Base-by-base conservation (phyloP, 129 eudicot genomes). In the Arctium lappa region DNA sequence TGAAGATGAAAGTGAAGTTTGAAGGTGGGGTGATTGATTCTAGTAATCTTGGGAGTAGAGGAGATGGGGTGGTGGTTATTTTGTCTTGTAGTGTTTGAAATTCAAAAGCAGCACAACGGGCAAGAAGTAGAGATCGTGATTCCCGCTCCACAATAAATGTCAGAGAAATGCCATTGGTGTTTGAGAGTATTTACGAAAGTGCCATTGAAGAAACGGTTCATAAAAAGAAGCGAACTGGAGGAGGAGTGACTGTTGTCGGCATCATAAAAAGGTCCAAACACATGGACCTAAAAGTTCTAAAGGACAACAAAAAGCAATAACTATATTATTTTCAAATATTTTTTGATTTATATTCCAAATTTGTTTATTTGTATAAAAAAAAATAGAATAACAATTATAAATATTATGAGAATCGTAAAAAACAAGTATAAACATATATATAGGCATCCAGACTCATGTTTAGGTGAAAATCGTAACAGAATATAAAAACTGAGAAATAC, bases 61-160 rank as follows among this genome's bases (percentile, higher is more conserved):
- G 5, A 56, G 62, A n/a, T 15, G 65, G 12, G 65, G 12, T 44
- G 65, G 65, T 77, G 66, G 74, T 79, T 73, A 36, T 65, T 84
- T 84, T 84, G 87, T 84, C 87, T 9, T 73, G 27, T 71, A 29
- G 70, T 34, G 72, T 84, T 84, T 84, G 87, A 84, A 84, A 79
- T 84, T 84, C 76, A 84, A 83, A 84, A 46, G 7, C 16, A 6
- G 9, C 36, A 31, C 75, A 84, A 84, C 87, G 87, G 86, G 87
- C 76, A 84, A 79, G 72, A 60, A 78, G 30, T 12, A 18, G 42
- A 5, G 66, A 56, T 79, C 62, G 87, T 74, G 72, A 84, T 79
- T 84, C 87, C 87, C 87, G 87, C 84, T 79, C 80, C 60, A 79
- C 80, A 79, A 44, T 79, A 84, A 73, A 83, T 74, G 85, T 68